phyloP scores from a whole-genome alignment of 192 early-diverging fungal species.

The Rhizoclosmatium globosum region DNA sequence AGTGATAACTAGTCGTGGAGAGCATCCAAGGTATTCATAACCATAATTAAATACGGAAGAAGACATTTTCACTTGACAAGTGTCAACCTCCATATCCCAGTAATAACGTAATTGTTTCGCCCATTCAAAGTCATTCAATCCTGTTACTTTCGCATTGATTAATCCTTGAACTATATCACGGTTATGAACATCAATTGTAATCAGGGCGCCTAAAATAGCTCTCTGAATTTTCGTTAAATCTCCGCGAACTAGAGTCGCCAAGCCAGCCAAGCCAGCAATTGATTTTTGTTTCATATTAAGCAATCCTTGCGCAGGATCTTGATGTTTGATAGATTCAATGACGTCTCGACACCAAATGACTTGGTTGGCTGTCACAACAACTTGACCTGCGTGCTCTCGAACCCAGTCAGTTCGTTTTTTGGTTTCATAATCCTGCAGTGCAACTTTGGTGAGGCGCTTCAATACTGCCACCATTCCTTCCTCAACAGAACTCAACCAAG shows the following conservation, averaged over 20 bases:
- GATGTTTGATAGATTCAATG: constrained; percentile 53
- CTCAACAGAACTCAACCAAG: constrained; percentile 66
- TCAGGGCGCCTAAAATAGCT: constrained; percentile 64
- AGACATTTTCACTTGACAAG: constrained; percentile 67
- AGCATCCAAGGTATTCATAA: constrained; percentile 70
- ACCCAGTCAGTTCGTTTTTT: constrained; percentile 61
- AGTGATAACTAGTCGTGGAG: constrained; percentile 66
- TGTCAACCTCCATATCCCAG: constrained; percentile 66
- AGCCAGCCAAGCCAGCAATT: constrained; percentile 50
- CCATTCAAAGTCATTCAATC: constrained; percentile 66
- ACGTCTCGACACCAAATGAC: constrained; percentile 63
- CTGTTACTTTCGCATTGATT: constrained; percentile 52
- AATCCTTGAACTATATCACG: constrained; percentile 64
- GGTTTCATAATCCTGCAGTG: constrained; percentile 61
- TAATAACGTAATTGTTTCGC: constrained; percentile 68
- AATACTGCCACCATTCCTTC: constrained; percentile 67
- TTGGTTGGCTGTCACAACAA: constrained; percentile 66
- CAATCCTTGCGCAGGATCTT: constrained; percentile 51
- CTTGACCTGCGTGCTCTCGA: constrained; percentile 63
- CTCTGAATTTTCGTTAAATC: constrained; percentile 65
- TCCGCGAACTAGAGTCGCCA: constrained; percentile 63
- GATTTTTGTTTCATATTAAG: constrained; percentile 53
- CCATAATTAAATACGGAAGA: constrained; percentile 65
- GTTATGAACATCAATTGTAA: constrained; percentile 71
- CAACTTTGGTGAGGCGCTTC: constrained; percentile 56